phyloP scores from a whole-genome alignment of 371 early-diverging fungal genomes.

The Syncephalastrum sp. region DNA sequence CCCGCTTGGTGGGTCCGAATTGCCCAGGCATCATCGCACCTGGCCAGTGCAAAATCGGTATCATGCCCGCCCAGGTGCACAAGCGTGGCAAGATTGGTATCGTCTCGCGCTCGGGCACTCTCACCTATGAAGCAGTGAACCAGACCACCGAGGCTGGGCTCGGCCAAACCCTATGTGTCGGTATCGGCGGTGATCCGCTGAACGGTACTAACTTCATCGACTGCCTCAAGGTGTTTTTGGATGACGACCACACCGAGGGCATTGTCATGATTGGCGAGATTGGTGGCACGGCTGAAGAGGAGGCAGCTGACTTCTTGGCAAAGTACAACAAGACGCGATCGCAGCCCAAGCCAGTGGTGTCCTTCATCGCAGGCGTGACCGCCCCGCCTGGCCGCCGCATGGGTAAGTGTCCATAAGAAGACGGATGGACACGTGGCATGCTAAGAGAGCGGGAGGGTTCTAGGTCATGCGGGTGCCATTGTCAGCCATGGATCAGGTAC shows the following conservation, averaged over 20 bases:
- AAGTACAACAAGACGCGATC: slow-evolving; percentile 86
- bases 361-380: slow-evolving; percentile 98
- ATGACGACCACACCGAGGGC: slow-evolving; percentile 95
- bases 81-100: slow-evolving; percentile 94
- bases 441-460: not conserved
- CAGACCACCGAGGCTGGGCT: slow-evolving; percentile 95
- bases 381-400: slow-evolving; percentile 98
- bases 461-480: slow-evolving; percentile 97
- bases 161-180: slow-evolving; percentile 95
- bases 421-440: slow-evolving; percentile 10
- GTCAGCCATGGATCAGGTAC: slow-evolving; percentile 98
- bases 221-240: slow-evolving; percentile 90
- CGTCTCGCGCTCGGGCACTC: slow-evolving; percentile 97
- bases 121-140: slow-evolving; percentile 98
- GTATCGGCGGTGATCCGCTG: slow-evolving; percentile 99
- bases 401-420: slow-evolving; percentile 51
- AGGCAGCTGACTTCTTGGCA: slow-evolving; percentile 96
- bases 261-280: slow-evolving; percentile 95
- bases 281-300: slow-evolving; percentile 98
- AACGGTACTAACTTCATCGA: slow-evolving; percentile 99
- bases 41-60: slow-evolving; percentile 97
- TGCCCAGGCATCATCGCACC: slow-evolving; percentile 99
- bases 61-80: slow-evolving; percentile 99
- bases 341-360: slow-evolving; percentile 92
- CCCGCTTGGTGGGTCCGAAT: slow-evolving; percentile 98